Evolutionary conservation across 2,329 filamentous ascomycete genomes (phyloP).

Genomic region (Geosmithia flava): DNA sequence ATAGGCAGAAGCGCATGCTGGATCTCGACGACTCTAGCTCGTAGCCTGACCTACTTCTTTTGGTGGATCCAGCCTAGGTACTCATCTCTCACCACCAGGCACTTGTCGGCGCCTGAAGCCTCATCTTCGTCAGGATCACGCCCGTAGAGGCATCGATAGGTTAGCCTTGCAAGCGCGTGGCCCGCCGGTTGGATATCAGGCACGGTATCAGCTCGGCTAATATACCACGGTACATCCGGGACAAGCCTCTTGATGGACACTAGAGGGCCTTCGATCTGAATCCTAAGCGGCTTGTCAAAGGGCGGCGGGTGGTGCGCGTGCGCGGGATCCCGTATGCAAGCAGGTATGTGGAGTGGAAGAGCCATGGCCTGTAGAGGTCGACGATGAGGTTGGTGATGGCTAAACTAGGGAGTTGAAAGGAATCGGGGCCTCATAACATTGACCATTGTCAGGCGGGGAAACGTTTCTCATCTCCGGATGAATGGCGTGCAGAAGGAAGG

Average conservation of each 20-base stretch:
- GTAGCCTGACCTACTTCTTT: neutral
- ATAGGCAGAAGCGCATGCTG: too few species aligned
- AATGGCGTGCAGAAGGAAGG: too few species aligned
- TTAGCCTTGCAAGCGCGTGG: neutral
- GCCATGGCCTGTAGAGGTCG: conserved; percentile 1
- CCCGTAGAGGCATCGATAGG: conserved; percentile 1
- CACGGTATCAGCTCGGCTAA: conserved; percentile 1
- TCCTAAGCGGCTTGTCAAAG: conserved; percentile 2
- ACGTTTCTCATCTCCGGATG: too few species aligned
- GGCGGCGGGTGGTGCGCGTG: conserved; percentile 3
- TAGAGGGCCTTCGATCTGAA: conserved; percentile 4
- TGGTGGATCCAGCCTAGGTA: conserved; percentile 4
- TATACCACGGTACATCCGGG: conserved; percentile 2
- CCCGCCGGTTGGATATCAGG: neutral
- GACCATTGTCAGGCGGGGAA: too few species aligned
- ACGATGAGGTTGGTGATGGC: too few species aligned
- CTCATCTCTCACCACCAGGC: conserved; percentile 1
- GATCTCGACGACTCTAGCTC: neutral
- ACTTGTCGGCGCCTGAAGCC: neutral
- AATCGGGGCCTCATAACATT: too few species aligned
- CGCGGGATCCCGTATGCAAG: conserved; percentile 1
- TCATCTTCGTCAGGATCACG: neutral
- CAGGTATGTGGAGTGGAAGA: conserved; percentile 3
- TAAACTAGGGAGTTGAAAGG: too few species aligned
- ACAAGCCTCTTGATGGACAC: conserved; percentile 2